Conservation (phyloP, 2,329 filamentous ascomycete genomes). For the Sordariomycetes sp. region DNA sequence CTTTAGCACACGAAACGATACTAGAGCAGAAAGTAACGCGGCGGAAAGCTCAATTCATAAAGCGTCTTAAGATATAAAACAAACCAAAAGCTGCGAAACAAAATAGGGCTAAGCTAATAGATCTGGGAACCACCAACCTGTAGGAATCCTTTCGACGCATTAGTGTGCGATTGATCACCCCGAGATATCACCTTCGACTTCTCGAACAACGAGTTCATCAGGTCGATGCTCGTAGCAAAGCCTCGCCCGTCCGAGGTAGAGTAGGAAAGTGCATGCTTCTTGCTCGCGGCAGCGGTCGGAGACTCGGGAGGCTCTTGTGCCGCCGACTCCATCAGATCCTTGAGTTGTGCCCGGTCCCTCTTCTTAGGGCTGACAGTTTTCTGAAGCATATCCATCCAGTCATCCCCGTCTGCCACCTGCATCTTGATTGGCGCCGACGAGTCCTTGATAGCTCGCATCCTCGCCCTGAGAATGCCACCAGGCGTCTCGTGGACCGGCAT, state of each 20-base stretch:
- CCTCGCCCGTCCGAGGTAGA: constrained; percentile 27
- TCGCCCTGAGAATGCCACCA: constrained; percentile 48
- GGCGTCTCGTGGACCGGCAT: constrained; percentile 36
- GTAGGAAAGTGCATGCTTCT: neutral
- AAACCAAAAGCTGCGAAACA: neutral
- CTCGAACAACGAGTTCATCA: constrained; percentile 91
- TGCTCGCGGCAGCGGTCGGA: constrained; percentile 7
- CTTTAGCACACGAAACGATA: constrained; percentile 24
- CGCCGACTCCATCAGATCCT: constrained; percentile 41
- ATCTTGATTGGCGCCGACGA: constrained; percentile 43
- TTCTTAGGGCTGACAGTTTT: constrained; percentile 92
- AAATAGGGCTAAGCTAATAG: neutral
- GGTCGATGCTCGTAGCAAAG: constrained; percentile 80
- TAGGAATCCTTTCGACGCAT: constrained; percentile 55
- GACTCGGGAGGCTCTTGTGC: constrained; percentile 1
- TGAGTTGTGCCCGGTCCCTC: constrained; percentile 66
- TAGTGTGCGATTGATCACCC: neutral
- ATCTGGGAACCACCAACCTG: constrained; percentile 59
- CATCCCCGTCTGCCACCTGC: constrained; percentile 56
- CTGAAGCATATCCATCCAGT: constrained; percentile 89
- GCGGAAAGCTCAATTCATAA: constrained; percentile 11
- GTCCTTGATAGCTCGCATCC: constrained; percentile 50
- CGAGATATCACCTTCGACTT: constrained; percentile 34
- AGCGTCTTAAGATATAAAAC: constrained; percentile 12
- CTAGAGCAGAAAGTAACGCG: neutral